These are phyloP conservation scores for Termitomyces sp. DNA, from an alignment of 768 basidiomycete species.

Conservation along the genomic window DNA sequence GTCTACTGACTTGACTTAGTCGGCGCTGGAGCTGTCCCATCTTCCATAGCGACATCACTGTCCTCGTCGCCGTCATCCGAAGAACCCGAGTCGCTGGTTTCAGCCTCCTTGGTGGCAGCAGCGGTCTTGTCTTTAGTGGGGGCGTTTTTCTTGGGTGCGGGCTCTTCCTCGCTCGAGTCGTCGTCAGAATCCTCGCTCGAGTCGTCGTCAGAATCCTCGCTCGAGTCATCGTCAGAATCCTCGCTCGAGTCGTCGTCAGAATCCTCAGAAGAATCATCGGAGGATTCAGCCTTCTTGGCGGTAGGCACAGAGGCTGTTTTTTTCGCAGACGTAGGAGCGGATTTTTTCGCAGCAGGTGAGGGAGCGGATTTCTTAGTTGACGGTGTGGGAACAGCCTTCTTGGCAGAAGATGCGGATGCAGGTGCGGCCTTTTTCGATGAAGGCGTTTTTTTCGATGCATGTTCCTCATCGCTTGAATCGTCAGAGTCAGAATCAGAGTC, in stretches of 20 bases:
- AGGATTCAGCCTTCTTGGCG: slow-evolving; percentile 10
- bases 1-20: slow-evolving; percentile 31
- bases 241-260: slow-evolving; percentile 2
- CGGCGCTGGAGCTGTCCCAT: slow-evolving; percentile 20
- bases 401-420: neutral
- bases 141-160: slow-evolving; percentile 12
- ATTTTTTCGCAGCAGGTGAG: neutral
- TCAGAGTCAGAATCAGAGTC: slow-evolving; percentile 23
- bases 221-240: slow-evolving; percentile 1
- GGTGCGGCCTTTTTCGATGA: slow-evolving; percentile 9
- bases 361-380: neutral
- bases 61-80: slow-evolving; percentile 45
- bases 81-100: neutral
- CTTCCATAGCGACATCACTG: slow-evolving; percentile 54
- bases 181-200: slow-evolving; percentile 17
- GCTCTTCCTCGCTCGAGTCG: slow-evolving; percentile 5
- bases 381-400: neutral
- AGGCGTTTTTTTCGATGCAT: slow-evolving; percentile 20
- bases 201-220: slow-evolving; percentile 18
- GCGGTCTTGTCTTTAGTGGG: slow-evolving; percentile 5
- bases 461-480: slow-evolving; percentile 28
- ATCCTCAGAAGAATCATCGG: slow-evolving; percentile 22
- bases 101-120: neutral
- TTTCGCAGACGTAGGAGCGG: neutral
- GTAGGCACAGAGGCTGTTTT: neutral